Base-by-base conservation (phyloP, 2,329 filamentous ascomycete species). In the Xylariaceae sp. region DNA sequence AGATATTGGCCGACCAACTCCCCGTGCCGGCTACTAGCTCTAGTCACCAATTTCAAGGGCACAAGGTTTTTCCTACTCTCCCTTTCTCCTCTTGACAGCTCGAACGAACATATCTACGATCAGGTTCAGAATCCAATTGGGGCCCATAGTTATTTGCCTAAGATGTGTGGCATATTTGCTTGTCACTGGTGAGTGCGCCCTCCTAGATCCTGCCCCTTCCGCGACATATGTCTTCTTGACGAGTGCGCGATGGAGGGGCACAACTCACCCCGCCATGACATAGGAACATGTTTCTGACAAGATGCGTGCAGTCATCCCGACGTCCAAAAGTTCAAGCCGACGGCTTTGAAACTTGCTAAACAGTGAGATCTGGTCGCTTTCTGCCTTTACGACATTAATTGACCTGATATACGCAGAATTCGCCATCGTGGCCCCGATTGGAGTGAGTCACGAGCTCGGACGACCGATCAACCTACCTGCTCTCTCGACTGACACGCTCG, bases 361-460 rank as follows among this genome's bases (percentile, higher is more conserved):
- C 86, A 88, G 89, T 95, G 80, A 70, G 87, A 80, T 14, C 8
- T n/a, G 17, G 39, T 43, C 37, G 14, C 40, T 29, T 23, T 20
- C 27, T 12, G 40, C 27, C 33, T 51, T 19, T 34, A 17, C 38
- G 49, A 44, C 44, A 47, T 57, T 56, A 67, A 68, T 67, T 70
- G 65, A 73, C 74, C 56, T 56, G 54, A 49, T 53, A 16, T 62
- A 54, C 57, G 59, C 67, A 94, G 89, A 66, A 81, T 96, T 65
- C 90, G 94, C 62, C 93, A 98, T 73, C 85, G 93, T 70, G 93
- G 93, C 60, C 93, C 93, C 63, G 93, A 98, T 76, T 98, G 93
- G 93, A 95, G 89, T 93, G 76, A 85, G 87, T 81, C 61, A 52
- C 55, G 44, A 52, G 39, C 66, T 55, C 44, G 47, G 32, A 49